Percentiles rank a stretch among this genome's conserved stretches.
These are phyloP conservation scores for Pleurotus platypus DNA, from an alignment of 768 basidiomycete species.

Conservation along the genomic window DNA sequence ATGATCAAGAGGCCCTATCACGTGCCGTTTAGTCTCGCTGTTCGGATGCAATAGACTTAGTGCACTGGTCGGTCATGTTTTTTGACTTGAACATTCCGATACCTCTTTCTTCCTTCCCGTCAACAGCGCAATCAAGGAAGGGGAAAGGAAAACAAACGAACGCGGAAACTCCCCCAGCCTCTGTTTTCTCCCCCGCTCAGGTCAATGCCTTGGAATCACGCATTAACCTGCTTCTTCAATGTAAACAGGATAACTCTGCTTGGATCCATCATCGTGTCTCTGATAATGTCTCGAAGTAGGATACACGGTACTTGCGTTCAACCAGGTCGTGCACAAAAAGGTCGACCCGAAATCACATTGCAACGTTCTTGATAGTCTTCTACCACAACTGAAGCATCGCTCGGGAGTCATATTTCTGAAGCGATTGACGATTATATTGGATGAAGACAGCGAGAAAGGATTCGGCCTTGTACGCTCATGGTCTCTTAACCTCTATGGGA, in stretches of 20 bases:
- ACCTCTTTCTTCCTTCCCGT: constrained; percentile 22
- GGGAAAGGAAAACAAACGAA: constrained; percentile 53
- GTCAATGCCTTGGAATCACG: constrained; percentile 55
- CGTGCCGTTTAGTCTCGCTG: too few relatives aligned
- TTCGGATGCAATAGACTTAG: too few relatives aligned
- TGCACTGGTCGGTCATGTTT: constrained; percentile 36
- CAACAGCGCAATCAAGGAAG: constrained; percentile 43
- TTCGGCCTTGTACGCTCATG: constrained; percentile 62
- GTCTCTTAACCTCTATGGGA: too few relatives aligned
- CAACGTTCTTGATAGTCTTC: constrained; percentile 57
- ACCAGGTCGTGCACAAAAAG: constrained; percentile 66
- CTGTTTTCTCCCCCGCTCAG: constrained; percentile 52
- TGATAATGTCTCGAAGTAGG: constrained; percentile 53
- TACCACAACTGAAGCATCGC: constrained; percentile 58
- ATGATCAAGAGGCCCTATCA: too few relatives aligned
- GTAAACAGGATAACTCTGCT: constrained; percentile 37
- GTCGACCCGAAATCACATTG: constrained; percentile 70
- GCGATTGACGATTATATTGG: constrained; percentile 74
- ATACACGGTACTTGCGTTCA: constrained; percentile 78
- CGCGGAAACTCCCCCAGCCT: constrained; percentile 17
- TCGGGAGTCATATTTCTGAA: constrained; percentile 65
- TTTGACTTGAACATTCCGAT: constrained; percentile 69
- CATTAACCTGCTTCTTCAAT: constrained; percentile 68
- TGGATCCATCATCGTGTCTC: constrained; percentile 9
- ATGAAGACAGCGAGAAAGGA: constrained; percentile 84